These are phyloP conservation scores for Rhizoclosmatium globosum DNA, from an alignment of 192 early-diverging fungal species.

Conservation along the genomic window DNA sequence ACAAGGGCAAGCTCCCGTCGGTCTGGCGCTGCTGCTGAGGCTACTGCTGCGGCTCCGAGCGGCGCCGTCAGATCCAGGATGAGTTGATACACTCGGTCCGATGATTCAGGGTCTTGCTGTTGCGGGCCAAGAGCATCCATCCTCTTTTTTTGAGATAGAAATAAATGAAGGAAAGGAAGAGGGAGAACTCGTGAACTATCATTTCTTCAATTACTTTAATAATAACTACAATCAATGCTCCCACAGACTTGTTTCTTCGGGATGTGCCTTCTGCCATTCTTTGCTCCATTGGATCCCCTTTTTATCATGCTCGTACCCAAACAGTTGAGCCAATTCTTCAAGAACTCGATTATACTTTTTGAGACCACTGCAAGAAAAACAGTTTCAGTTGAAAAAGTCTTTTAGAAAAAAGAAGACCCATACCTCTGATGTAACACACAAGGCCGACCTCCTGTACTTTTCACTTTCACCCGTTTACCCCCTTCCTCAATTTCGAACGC, in stretches of 20 bases:
- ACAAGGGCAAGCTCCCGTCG: slow-evolving; percentile 87
- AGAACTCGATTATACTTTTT: slow-evolving; percentile 4
- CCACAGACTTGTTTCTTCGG: not conserved
- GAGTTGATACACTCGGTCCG: slow-evolving; percentile 71
- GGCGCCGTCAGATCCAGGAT: slow-evolving; percentile 86
- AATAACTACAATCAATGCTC: not conserved
- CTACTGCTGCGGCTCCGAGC: slow-evolving; percentile 33
- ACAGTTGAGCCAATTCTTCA: slow-evolving; percentile 8
- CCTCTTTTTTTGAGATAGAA: not conserved
- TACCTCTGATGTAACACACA: slow-evolving; percentile 41
- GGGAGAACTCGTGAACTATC: too few species aligned
- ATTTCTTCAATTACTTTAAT: not conserved
- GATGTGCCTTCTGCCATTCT: not conserved
- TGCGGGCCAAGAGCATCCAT: not conserved
- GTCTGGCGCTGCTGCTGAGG: slow-evolving; percentile 4
- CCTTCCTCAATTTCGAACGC: slow-evolving; percentile 1
- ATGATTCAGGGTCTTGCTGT: not conserved
- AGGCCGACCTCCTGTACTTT: slow-evolving; percentile 25
- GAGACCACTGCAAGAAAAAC: not conserved
- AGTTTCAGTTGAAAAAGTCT: not conserved
- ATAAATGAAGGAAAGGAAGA: too few species aligned
- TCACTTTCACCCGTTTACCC: not conserved
- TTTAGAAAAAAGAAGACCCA: not conserved
- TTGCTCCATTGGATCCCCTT: not conserved
- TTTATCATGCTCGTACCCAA: slow-evolving; percentile 2